These are phyloP conservation scores for Cutaneotrichosporon dermatis DNA, from an alignment of 1,284 basidiomycete species.

Conservation along the genomic window DNA sequence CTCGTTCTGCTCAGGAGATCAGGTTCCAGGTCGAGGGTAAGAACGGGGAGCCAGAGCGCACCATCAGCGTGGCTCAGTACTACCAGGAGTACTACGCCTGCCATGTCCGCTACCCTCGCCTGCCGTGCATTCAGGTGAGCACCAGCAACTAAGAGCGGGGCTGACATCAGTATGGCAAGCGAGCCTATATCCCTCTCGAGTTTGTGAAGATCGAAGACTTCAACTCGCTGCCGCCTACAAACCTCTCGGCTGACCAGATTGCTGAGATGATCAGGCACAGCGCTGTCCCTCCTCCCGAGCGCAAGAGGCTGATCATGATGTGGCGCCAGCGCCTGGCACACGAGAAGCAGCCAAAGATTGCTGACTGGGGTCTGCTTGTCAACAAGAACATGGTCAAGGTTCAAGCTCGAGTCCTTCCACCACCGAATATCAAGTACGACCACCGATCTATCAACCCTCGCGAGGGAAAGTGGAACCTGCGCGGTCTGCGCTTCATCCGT, in stretches of 20 bases:
- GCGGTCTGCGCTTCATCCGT: constrained; percentile 38
- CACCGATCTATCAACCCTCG: constrained; percentile 7
- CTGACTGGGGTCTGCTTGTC: constrained; percentile 49
- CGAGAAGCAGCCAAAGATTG: constrained; percentile 35
- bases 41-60: constrained; percentile 26
- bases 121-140: constrained; percentile 44
- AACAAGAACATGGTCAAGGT: constrained; percentile 38
- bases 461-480: constrained; percentile 32
- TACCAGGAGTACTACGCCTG: constrained; percentile 34
- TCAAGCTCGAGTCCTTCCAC: constrained; percentile 42
- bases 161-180: constrained; percentile 36
- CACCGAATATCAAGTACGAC: constrained; percentile 40
- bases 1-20: constrained; percentile 30
- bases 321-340: constrained; percentile 36
- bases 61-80: constrained; percentile 41
- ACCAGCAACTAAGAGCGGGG: not conserved
- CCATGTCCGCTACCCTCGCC: constrained; percentile 29
- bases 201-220: constrained; percentile 39
- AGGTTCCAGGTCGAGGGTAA: constrained; percentile 32
- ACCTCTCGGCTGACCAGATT: constrained; percentile 35
- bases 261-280: constrained; percentile 47
- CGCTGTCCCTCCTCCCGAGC: constrained; percentile 37
- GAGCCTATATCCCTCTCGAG: constrained; percentile 39
- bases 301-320: constrained; percentile 20
- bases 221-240: constrained; percentile 41